Conservation (phyloP, 2,329 filamentous ascomycete species). For the Trichoderma koningiopsis region DNA sequence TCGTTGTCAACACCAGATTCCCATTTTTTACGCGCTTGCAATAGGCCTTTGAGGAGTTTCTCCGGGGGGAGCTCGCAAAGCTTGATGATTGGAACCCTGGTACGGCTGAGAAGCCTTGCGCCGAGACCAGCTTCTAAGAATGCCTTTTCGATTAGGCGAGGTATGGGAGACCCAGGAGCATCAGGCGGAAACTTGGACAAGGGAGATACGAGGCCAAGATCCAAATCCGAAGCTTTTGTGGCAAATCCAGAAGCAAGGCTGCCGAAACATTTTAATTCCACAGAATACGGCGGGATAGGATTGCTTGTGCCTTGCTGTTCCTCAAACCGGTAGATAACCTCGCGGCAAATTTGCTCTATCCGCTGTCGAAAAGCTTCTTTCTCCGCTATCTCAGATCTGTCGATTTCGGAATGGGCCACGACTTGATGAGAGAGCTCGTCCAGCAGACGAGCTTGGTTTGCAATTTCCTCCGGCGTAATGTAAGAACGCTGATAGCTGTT, state of each 20-base stretch:
- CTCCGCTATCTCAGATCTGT: constrained; percentile 60
- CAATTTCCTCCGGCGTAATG: constrained; percentile 49
- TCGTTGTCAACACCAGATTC: constrained; percentile 57
- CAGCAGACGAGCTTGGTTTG: constrained; percentile 51
- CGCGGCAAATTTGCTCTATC: constrained; percentile 66
- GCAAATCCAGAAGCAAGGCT: constrained; percentile 85
- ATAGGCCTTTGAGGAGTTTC: constrained; percentile 61
- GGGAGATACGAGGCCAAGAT: constrained; percentile 74
- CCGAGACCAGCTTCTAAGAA: constrained; percentile 73
- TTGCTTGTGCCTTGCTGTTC: constrained; percentile 39
- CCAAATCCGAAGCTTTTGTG: constrained; percentile 87
- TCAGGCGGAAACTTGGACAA: constrained; percentile 57
- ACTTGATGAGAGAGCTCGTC: constrained; percentile 49
- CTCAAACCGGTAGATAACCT: constrained; percentile 59
- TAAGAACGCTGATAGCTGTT: constrained; percentile 38
- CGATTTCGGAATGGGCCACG: constrained; percentile 64
- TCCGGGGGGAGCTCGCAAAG: constrained; percentile 72
- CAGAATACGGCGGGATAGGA: constrained; percentile 55
- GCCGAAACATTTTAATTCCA: constrained; percentile 78
- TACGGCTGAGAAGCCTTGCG: constrained; percentile 74
- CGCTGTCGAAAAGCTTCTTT: constrained; percentile 70
- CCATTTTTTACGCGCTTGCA: constrained; percentile 70
- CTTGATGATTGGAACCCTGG: constrained; percentile 85
- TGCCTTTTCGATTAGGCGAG: constrained; percentile 72
- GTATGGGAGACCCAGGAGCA: constrained; percentile 62